Conservation (phyloP, 306 rosid genomes). For the Trichosanthes cucumerina region DNA sequence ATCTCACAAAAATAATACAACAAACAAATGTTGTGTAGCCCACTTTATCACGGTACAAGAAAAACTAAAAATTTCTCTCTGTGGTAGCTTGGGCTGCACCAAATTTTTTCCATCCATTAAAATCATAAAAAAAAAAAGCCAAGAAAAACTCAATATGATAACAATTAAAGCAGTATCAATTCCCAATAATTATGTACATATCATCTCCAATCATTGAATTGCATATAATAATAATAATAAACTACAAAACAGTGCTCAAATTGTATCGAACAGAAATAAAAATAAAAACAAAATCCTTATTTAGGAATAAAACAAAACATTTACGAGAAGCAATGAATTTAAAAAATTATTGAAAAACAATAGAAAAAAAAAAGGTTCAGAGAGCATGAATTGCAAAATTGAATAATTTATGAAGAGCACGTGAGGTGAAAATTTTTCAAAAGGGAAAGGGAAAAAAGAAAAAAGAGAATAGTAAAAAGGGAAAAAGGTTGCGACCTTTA, state of each 20-base stretch:
- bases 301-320: background rate
- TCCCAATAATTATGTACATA: background rate
- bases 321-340: background rate
- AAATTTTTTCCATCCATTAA: too few species aligned
- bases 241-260: background rate
- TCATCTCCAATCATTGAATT: background rate
- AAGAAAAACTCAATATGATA: too few species aligned
- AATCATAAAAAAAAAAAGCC: too few species aligned
- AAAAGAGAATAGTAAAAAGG: background rate
- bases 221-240: too few species aligned
- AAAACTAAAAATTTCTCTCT: too few species aligned
- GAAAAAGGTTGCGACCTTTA: constrained; percentile 41
- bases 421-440: background rate
- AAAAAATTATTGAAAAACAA: background rate
- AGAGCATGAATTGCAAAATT: too few species aligned
- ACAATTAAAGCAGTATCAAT: background rate
- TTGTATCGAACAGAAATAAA: too few species aligned
- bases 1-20: too few species aligned
- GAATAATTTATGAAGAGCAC: background rate
- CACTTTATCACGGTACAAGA: too few species aligned
- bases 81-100: too few species aligned
- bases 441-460: background rate
- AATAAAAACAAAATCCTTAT: background rate
- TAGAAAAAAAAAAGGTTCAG: too few species aligned
- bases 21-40: too few species aligned